Conservation (phyloP, 164 flowering plant genomes). For the Houttuynia cordata region DNA sequence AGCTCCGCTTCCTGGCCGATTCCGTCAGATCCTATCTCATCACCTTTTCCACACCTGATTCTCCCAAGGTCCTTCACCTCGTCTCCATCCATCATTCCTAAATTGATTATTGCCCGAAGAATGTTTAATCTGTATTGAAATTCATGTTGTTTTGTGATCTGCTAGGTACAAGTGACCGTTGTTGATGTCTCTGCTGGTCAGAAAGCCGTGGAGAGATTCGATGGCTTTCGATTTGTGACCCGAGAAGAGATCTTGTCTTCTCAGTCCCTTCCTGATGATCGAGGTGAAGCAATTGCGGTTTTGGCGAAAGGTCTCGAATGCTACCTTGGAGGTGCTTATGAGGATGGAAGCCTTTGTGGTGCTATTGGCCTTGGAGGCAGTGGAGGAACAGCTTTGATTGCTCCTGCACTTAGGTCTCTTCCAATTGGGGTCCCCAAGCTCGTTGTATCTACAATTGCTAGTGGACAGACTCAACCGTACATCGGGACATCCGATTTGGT, state of each 20-base stretch:
- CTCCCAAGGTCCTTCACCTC: background rate
- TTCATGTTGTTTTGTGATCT: background rate
- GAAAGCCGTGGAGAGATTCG: slow-evolving; percentile 19
- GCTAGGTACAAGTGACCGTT: slow-evolving; percentile 56
- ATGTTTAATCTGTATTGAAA: too few relatives aligned
- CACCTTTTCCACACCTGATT: slow-evolving; percentile 16
- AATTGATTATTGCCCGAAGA: too few relatives aligned
- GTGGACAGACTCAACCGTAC: slow-evolving; percentile 75
- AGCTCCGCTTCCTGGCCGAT: slow-evolving; percentile 58
- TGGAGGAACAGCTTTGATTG: slow-evolving; percentile 74
- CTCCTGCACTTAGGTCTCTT: slow-evolving; percentile 59
- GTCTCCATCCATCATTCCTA: too few relatives aligned
- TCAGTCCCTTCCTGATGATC: slow-evolving; percentile 50
- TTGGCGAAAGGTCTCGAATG: slow-evolving; percentile 54
- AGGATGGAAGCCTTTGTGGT: slow-evolving; percentile 41
- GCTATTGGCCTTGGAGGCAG: slow-evolving; percentile 88
- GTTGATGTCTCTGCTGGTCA: slow-evolving; percentile 67
- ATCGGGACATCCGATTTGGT: slow-evolving; percentile 79
- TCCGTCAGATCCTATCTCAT: slow-evolving; percentile 41
- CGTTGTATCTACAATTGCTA: slow-evolving; percentile 82
- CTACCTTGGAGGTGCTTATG: slow-evolving; percentile 31
- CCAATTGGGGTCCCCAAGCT: slow-evolving; percentile 81
- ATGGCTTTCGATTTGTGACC: slow-evolving; percentile 42
- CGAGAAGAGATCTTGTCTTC: slow-evolving; percentile 50
- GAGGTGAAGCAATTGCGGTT: slow-evolving; percentile 59